These are phyloP conservation scores for Pyrenophora seminiperda DNA, from an alignment of 2,329 filamentous ascomycete species.

Conservation along the genomic window DNA sequence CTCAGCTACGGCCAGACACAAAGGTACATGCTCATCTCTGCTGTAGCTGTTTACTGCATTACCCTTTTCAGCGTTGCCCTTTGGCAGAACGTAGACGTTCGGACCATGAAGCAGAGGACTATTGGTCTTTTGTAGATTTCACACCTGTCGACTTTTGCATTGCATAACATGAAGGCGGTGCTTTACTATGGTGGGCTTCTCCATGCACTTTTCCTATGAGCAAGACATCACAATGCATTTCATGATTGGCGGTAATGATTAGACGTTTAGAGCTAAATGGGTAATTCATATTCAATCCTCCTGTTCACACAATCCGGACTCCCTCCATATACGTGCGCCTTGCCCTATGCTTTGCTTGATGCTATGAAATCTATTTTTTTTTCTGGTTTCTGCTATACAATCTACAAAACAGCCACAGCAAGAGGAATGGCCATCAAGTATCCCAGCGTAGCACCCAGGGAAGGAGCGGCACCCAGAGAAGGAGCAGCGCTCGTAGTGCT, in stretches of 20 bases:
- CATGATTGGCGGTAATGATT: background rate
- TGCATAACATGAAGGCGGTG: background rate
- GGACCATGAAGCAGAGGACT: slow-evolving; percentile 41
- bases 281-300: background rate
- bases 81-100: slow-evolving; percentile 41
- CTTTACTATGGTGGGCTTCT: background rate
- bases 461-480: slow-evolving; percentile 6
- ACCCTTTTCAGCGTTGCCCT: slow-evolving; percentile 31
- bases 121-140: slow-evolving; percentile 35
- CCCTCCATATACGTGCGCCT: no score
- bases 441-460: slow-evolving; percentile 3
- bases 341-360: no score
- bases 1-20: slow-evolving; percentile 46
- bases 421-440: slow-evolving; percentile 2
- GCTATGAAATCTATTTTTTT: no score
- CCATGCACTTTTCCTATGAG: no score
- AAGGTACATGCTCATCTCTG: slow-evolving; percentile 46
- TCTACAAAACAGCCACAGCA: background rate
- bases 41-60: slow-evolving; percentile 35
- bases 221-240: background rate
- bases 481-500: slow-evolving; percentile 4
- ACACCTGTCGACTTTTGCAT: no score
- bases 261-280: background rate
- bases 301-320: no score
- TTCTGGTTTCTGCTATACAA: no score